Base-by-base conservation (phyloP, 352 stramenopile species). In the Thraustochytrium striatum region DNA sequence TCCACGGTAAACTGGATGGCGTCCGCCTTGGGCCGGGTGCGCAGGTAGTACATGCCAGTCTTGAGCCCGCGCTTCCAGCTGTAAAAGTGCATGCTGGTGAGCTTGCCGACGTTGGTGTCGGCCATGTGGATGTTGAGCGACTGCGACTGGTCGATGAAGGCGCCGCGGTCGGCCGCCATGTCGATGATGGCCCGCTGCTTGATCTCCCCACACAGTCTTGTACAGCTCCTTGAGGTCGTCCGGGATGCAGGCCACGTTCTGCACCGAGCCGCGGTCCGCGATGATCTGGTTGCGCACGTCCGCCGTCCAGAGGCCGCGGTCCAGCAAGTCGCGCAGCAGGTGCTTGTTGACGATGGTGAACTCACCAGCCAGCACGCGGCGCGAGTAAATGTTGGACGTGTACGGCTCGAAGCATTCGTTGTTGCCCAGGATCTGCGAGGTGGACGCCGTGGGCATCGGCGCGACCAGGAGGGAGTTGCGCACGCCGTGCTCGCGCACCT, bases 71-170 rank as follows among this genome's bases (percentile, higher is more conserved):
- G 97, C 88, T 98, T 98, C 97, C 97, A 99, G 3, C 95, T 93
- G 85, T 99, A 99, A 83, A 99, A 99, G 88, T 99, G 96, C 95
- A 99, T 99, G 41, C 92, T 98, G n/a, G 96, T 99, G 55, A 99
- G 87, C 86, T 98, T 98, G 47, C 89, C 92, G 36, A 96, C 94
- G 33, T 87, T 98, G n/a, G 96, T 69, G 59, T 98, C 95, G 25
- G 94, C 95, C 83, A 99, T 98, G 88, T 99, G 95, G 52, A 99
- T 90, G 86, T 99, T 99, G 61, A 99, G 90, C 65, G 89, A 95
- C 86, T 97, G 92, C 72, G 88, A 95, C 87, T 98, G 97, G 88
- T 95, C 98, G 83, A 99, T 99, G 87, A 92, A 99, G 7, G 96
- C 94, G 35, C 94, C 96, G 57, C 97, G 95, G 85, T 99, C 97